Conservation (phyloP, 148 eudicot genomes). For the Silene uniflora region DNA sequence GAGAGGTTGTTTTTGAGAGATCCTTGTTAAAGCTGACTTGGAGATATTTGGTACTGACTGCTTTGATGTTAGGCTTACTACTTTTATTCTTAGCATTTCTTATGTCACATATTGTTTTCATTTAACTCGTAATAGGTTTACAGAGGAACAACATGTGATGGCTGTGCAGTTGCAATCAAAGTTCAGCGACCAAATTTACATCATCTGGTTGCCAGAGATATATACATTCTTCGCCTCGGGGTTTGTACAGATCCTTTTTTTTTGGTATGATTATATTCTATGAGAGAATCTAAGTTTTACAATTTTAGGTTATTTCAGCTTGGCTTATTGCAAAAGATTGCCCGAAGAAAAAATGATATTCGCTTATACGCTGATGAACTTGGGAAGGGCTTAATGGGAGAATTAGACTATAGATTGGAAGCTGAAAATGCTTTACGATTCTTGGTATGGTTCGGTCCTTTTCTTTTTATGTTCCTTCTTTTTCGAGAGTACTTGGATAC, state of each 20-base stretch:
- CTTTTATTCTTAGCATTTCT: not conserved
- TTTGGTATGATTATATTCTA: constrained; percentile 5
- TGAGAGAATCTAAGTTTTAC: constrained; percentile 30
- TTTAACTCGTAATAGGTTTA: constrained; percentile 56
- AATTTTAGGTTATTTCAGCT: constrained; percentile 66
- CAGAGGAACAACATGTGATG: constrained; percentile 67
- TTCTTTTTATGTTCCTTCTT: not conserved
- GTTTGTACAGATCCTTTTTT: constrained; percentile 47
- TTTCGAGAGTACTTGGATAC: not conserved
- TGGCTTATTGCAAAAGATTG: constrained; percentile 64
- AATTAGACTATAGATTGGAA: constrained; percentile 90
- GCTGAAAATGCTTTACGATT: constrained; percentile 80
- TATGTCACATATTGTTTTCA: constrained; percentile 6
- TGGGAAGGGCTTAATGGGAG: constrained; percentile 93
- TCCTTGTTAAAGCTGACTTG: not conserved
- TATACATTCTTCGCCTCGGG: constrained; percentile 92
- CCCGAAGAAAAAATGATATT: constrained; percentile 75
- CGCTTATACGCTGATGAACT: constrained; percentile 95
- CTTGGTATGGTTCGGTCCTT: constrained; percentile 43
- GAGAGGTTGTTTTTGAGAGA: not conserved
- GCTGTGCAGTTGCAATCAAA: constrained; percentile 82
- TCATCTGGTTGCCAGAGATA: constrained; percentile 80
- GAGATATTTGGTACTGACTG: not conserved
- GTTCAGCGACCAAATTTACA: constrained; percentile 91
- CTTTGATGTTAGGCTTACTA: not conserved